These are phyloP conservation scores for Colletotrichum neosansevieriae DNA, from an alignment of 2,329 filamentous ascomycete genomes.

Conservation along the genomic window DNA sequence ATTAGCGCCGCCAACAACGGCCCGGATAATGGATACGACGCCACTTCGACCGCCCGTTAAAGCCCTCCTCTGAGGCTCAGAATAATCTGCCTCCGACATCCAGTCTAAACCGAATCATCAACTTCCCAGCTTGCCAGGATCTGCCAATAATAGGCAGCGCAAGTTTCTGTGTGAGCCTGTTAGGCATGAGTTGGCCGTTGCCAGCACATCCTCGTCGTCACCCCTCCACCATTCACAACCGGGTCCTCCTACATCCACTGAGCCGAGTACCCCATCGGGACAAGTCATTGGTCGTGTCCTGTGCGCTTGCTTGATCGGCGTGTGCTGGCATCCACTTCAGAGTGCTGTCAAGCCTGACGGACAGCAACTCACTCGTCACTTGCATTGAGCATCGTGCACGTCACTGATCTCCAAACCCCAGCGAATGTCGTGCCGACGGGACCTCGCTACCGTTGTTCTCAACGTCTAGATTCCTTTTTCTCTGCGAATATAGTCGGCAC, in stretches of 20 bases:
- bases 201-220: conserved; percentile 45
- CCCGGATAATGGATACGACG: conserved; percentile 11
- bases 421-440: conserved; percentile 7
- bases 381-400: conserved; percentile 25
- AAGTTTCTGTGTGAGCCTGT: conserved; percentile 13
- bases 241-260: conserved; percentile 33
- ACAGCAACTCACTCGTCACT: conserved; percentile 17
- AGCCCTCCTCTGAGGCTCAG: conserved; percentile 14
- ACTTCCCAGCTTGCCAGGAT: conserved; percentile 2
- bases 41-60: conserved; percentile 6
- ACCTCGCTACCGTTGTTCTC: conserved; percentile 14
- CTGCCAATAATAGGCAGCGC: conserved; percentile 6
- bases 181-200: conserved; percentile 44
- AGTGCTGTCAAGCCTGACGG: conserved; percentile 35
- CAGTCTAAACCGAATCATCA: conserved; percentile 16
- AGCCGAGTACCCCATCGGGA: conserved; percentile 28
- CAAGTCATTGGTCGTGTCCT: conserved; percentile 34
- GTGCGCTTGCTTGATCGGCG: conserved; percentile 38
- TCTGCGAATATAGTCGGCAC: conserved; percentile 1
- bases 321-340: conserved; percentile 31
- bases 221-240: conserved; percentile 37
- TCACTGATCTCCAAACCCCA: conserved; percentile 12
- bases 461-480: background rate
- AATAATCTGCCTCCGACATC: conserved; percentile 23
- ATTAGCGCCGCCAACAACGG: conserved; percentile 1